phyloP scores from a whole-genome alignment of 202 grass and related monocot genomes.

The Carex sylvatica region DNA sequence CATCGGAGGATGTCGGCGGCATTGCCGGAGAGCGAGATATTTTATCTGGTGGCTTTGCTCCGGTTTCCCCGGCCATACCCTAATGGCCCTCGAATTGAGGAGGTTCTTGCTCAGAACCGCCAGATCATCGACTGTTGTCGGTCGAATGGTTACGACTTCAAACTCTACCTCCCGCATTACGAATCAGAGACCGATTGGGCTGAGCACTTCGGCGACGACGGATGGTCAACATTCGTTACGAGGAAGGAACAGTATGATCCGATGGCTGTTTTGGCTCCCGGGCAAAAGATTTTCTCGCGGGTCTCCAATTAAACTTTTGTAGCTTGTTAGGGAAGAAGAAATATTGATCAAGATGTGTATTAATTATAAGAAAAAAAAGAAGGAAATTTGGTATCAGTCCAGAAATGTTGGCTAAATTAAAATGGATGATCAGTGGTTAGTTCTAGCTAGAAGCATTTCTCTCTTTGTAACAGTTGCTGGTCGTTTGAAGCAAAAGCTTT shows the following conservation, averaged over 20 bases:
- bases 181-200: conserved; percentile 50
- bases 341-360: not conserved
- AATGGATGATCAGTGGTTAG: not conserved
- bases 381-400: not conserved
- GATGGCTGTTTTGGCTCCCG: conserved; percentile 62
- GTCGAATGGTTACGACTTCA: conserved; percentile 76
- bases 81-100: conserved; percentile 39
- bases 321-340: not conserved
- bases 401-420: not conserved
- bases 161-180: conserved; percentile 80
- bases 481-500: conserved; percentile 8
- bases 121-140: conserved; percentile 51
- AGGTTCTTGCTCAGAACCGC: conserved; percentile 68
- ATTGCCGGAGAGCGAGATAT: conserved; percentile 66
- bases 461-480: conserved; percentile 5
- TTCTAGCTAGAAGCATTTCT: conserved; percentile 2
- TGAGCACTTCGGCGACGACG: conserved; percentile 54
- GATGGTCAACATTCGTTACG: conserved; percentile 60
- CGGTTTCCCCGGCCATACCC: conserved; percentile 50
- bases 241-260: conserved; percentile 71
- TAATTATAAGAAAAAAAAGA: not conserved
- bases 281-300: conserved; percentile 72
- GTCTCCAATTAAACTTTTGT: not conserved
- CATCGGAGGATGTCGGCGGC: conserved; percentile 72
- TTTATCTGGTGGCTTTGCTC: conserved; percentile 95